A percentile compares a stretch with the other conserved stretches of the same genome.
These are phyloP conservation scores for Solanum tarapatanum DNA, from an alignment of 257 asterid genomes.

Conservation along the genomic window DNA sequence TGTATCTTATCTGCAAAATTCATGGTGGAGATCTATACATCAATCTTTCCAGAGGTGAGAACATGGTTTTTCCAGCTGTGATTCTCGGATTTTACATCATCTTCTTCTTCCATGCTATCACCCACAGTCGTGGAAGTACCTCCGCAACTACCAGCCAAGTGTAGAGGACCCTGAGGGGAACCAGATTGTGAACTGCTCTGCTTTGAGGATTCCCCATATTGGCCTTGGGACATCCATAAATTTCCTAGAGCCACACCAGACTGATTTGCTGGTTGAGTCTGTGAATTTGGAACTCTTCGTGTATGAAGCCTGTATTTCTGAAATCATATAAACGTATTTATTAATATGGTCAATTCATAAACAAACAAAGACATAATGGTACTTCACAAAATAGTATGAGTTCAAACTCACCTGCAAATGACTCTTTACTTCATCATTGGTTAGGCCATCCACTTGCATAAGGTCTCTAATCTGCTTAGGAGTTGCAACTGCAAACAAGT, in stretches of 20 bases:
- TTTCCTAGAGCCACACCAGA: conserved; percentile 22
- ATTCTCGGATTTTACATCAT: conserved; percentile 34
- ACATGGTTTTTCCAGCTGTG: conserved; percentile 28
- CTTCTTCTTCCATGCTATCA: conserved; percentile 38
- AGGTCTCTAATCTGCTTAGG: conserved; percentile 94
- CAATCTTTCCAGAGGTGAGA: conserved; percentile 2
- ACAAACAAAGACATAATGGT: background rate
- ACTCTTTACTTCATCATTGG: conserved; percentile 96
- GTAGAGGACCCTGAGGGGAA: conserved; percentile 38
- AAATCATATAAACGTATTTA: background rate
- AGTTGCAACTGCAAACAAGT: conserved; percentile 59
- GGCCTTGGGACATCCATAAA: conserved; percentile 22
- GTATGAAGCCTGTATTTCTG: conserved; percentile 85
- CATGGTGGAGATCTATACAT: conserved; percentile 17
- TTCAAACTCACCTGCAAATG: conserved; percentile 63
- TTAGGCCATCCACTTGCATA: conserved; percentile 86
- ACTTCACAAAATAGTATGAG: background rate
- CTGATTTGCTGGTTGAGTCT: conserved; percentile 13
- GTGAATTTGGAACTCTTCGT: conserved; percentile 24
- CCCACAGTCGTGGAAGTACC: conserved; percentile 35
- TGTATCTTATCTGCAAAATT: conserved; percentile 18
- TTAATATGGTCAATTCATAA: background rate
- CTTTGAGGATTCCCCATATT: conserved; percentile 24
- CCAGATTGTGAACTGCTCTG: conserved; percentile 33
- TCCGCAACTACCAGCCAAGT: conserved; percentile 21